Evolutionary conservation across 768 basidiomycete species (phyloP).

Genomic region (Suillus paluster): DNA sequence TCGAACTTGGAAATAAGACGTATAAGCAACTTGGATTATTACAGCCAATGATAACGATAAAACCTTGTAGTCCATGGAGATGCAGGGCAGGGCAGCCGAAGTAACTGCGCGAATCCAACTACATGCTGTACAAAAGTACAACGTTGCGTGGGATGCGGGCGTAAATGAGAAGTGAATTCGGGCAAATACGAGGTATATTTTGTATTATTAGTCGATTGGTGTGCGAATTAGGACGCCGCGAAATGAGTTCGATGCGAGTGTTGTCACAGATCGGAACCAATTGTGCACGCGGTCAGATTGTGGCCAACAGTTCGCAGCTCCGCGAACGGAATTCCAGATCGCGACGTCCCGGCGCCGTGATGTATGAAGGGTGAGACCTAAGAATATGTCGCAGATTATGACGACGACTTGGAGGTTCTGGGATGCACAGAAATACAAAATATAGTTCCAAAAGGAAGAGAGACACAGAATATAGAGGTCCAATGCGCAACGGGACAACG

Average conservation of each 20-base stretch:
- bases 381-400: not conserved
- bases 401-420: not conserved
- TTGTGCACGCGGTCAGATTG: too few relatives aligned
- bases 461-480: not conserved
- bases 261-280: too few relatives aligned
- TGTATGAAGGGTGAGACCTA: not conserved
- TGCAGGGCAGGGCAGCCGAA: too few relatives aligned
- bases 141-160: not conserved
- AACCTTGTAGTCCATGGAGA: not conserved
- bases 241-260: not conserved
- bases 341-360: not conserved
- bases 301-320: not conserved
- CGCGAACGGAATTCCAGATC: not conserved
- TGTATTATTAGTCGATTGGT: not conserved
- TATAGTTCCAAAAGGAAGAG: not conserved
- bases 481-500: not conserved
- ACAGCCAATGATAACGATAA: not conserved
- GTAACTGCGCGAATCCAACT: not conserved
- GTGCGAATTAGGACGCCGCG: not conserved
- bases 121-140: not conserved
- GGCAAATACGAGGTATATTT: not conserved
- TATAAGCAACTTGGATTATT: not conserved
- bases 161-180: not conserved
- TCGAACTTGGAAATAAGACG: not conserved
- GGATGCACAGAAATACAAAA: not conserved